Evolutionary conservation across 768 basidiomycete genomes (phyloP), one percentile per base, ranked within the genome.

Genomic region (Rhodotorula taiwanensis): DNA sequence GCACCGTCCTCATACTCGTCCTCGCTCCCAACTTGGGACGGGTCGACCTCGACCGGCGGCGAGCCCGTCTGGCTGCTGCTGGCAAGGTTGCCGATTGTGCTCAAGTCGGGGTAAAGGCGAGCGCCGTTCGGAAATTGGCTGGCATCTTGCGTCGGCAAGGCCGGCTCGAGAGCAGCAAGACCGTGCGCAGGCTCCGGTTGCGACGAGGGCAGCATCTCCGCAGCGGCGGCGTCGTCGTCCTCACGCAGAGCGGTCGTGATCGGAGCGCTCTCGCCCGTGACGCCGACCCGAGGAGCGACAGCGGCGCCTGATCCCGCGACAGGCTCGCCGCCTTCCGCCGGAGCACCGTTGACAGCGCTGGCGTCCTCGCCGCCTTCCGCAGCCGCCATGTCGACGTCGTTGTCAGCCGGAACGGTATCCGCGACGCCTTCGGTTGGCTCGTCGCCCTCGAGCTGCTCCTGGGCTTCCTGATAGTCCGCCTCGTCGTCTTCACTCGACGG

Each of bases 241-340:
- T 23, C 20, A 21, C 21, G 7, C 28, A 50, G 7, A 13, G 64
- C 53, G 21, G 64, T 65, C 31, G 64, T 65, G 55, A 65, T 65
- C 42, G 64, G 64, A 0, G 64, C 64, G 49, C 23, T 50, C 18
- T 36, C 61, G 51, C 27, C 50, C 23, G 41, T 39, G 21, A 49
- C 54, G 1, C 54, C 52, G 51, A 36, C 36, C 9, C 9, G 34
- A n/a, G n/a, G 51, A 25, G 23, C 5, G 43, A 54, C 16, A 51
- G 64, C 23, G 58, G 64, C 2, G 34, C 49, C 2, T 52, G 53
- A 2, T 47, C 53, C 21, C 58, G 58, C 2, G 63, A 48, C 53
- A 0, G 63, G 63, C 23, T 59, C 63, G 28, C 48, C 57, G 1
- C 36, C 52, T 14, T 30, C 33, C 18, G 44, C 28, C 13, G 53